Conservation (phyloP, 2,329 filamentous ascomycete species). For the Trichoderma lentiforme region DNA sequence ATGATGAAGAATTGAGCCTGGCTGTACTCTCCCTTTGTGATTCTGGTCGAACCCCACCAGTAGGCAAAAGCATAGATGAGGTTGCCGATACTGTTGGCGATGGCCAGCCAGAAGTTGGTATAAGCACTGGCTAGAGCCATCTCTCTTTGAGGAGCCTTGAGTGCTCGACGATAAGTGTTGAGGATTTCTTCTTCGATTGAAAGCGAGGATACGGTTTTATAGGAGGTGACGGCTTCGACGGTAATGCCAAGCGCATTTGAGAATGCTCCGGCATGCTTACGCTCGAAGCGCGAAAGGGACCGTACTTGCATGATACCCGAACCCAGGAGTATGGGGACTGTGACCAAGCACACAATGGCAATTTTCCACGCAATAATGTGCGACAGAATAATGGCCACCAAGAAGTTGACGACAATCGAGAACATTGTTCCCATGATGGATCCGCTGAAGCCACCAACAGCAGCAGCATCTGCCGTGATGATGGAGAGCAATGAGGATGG, state of each 20-base stretch:
- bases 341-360: conserved; percentile 66
- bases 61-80: conserved; percentile 73
- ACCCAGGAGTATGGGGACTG: conserved; percentile 65
- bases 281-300: conserved; percentile 59
- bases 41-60: conserved; percentile 74
- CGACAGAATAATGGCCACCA: conserved; percentile 64
- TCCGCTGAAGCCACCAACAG: conserved; percentile 65
- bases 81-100: conserved; percentile 59
- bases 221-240: conserved; percentile 63
- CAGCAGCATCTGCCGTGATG: conserved; percentile 66
- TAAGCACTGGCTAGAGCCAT: conserved; percentile 48
- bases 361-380: conserved; percentile 75
- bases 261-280: conserved; percentile 62
- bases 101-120: conserved; percentile 58
- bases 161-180: conserved; percentile 49
- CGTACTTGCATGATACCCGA: conserved; percentile 67
- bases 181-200: conserved; percentile 52
- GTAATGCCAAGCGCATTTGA: conserved; percentile 61
- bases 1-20: conserved; percentile 74
- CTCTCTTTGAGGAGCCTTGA: conserved; percentile 51
- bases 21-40: conserved; percentile 61
- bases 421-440: conserved; percentile 68
- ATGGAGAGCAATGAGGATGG: conserved; percentile 61
- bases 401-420: conserved; percentile 64
- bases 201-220: conserved; percentile 59